phyloP scores from a whole-genome alignment of 176 grass and related monocot genomes.

The Carex littledalei region DNA sequence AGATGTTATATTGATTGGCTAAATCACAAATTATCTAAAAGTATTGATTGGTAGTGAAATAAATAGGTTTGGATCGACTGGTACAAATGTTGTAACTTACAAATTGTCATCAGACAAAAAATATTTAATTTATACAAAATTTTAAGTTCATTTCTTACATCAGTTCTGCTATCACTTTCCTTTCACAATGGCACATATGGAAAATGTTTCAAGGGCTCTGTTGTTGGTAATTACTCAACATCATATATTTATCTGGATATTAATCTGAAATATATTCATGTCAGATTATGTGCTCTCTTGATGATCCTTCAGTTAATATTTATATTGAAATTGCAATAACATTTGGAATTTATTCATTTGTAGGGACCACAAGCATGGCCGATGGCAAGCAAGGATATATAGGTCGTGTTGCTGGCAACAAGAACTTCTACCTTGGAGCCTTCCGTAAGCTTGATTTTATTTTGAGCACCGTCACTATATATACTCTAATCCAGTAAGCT shows the following conservation, averaged over 20 bases:
- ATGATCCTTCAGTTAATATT: neutral
- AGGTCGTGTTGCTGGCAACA: constrained; percentile 90
- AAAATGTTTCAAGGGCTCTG: neutral
- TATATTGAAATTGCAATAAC: neutral
- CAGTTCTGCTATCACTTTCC: neutral
- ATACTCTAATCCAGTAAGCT: neutral
- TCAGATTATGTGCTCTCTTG: neutral
- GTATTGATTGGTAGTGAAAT: no score
- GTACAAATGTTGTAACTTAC: no score
- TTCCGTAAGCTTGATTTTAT: constrained; percentile 46
- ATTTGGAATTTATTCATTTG: neutral
- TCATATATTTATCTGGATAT: neutral
- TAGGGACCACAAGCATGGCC: constrained; percentile 88
- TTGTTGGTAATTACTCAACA: neutral
- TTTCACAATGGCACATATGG: neutral
- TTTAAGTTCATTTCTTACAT: neutral
- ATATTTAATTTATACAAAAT: neutral
- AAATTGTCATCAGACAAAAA: no score
- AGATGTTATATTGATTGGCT: no score
- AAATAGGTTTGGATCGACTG: no score
- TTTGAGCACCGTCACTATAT: neutral
- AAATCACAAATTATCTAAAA: no score
- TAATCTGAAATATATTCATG: neutral
- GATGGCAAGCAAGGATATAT: constrained; percentile 99
- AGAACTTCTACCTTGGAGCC: constrained; percentile 91